Percentiles rank a stretch among this genome's conserved stretches.
These are phyloP conservation scores for Synchytrium microbalum DNA, from an alignment of 371 early-diverging fungal species.

Conservation along the genomic window DNA sequence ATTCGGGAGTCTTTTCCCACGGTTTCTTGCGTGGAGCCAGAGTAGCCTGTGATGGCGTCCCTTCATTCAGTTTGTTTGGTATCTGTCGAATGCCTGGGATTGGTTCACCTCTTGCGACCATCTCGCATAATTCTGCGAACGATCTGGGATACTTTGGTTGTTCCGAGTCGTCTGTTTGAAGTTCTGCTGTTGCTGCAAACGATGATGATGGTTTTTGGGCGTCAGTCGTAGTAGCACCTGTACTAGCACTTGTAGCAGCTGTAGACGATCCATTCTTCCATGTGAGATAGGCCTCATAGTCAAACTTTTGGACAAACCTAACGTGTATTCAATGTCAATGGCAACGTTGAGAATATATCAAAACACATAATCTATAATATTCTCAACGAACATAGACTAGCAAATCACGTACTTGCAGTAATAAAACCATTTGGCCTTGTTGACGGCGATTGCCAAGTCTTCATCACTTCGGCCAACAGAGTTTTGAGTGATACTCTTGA, in stretches of 20 bases:
- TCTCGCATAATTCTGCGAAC: constrained; percentile 31
- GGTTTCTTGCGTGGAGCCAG: constrained; percentile 16
- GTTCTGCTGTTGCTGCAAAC: constrained; percentile 2
- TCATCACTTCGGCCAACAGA: not conserved
- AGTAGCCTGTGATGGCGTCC: constrained; percentile 4
- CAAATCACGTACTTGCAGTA: constrained; percentile 21
- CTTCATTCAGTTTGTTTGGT: constrained; percentile 19
- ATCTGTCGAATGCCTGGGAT: constrained; percentile 37
- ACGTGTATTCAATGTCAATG: not conserved
- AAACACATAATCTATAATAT: not conserved
- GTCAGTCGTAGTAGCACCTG: too few relatives aligned
- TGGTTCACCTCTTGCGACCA: constrained; percentile 31
- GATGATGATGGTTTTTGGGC: constrained; percentile 1
- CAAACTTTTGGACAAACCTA: constrained; percentile 14
- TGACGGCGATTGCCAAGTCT: constrained; percentile 7
- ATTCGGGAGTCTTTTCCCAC: constrained; percentile 22
- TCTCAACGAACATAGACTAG: not conserved
- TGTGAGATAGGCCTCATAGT: constrained; percentile 7
- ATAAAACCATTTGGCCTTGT: constrained; percentile 33
- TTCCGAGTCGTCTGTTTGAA: not conserved
- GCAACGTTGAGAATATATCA: not conserved
- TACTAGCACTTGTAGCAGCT: too few relatives aligned
- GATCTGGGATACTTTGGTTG: constrained; percentile 20
- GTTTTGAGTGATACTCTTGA: constrained; percentile 18
- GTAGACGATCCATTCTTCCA: constrained; percentile 11